Conservation (phyloP, 2,329 filamentous ascomycete species). For the Huntiella savannae region DNA sequence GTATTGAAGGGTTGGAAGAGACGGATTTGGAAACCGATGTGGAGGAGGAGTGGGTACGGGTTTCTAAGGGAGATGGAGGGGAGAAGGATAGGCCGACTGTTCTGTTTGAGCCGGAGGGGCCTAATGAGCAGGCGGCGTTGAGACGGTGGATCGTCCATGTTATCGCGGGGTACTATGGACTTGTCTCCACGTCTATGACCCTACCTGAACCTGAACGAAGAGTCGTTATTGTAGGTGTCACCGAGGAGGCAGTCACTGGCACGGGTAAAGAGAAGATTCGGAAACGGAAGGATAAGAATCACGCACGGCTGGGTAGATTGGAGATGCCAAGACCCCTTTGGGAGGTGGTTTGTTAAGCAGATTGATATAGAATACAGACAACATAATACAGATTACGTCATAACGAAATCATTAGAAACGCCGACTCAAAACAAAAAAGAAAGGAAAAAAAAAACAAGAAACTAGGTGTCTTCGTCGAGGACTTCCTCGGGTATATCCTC, state of each 20-base stretch:
- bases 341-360: conserved; percentile 33
- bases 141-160: conserved; percentile 90
- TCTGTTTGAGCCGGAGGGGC: conserved; percentile 62
- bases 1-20: conserved; percentile 25
- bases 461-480: neutral
- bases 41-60: conserved; percentile 23
- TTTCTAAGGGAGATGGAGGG: conserved; percentile 46
- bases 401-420: neutral
- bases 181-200: conserved; percentile 65
- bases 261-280: conserved; percentile 13
- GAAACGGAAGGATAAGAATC: conserved; percentile 15
- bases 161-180: conserved; percentile 79
- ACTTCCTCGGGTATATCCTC: conserved; percentile 2
- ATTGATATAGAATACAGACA: too few relatives aligned
- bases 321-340: conserved; percentile 43
- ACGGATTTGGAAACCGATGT: conserved; percentile 7
- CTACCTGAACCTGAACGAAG: conserved; percentile 50
- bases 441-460: conserved; percentile 3
- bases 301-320: conserved; percentile 13
- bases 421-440: neutral
- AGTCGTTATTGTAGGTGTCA: conserved; percentile 68
- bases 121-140: conserved; percentile 61
- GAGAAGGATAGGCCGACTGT: conserved; percentile 70
- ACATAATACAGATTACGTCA: neutral
- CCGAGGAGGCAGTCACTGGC: neutral